phyloP scores from a whole-genome alignment of 805 yeast genomes.

The Yarrowia deformans region DNA sequence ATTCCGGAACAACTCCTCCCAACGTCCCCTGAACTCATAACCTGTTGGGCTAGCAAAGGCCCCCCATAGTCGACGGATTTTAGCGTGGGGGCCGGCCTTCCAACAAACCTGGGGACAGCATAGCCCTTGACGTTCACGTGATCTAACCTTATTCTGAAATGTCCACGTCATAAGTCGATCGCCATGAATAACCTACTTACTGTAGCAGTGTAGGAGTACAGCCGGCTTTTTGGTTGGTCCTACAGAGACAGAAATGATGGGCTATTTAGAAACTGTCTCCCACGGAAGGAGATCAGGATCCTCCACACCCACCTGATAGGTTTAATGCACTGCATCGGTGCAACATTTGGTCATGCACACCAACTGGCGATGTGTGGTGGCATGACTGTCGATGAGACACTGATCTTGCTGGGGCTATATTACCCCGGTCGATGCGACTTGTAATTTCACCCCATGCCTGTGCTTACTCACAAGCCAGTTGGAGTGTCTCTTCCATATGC shows the following conservation, averaged over 20 bases:
- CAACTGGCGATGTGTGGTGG: no score
- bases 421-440: neutral
- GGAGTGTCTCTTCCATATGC: neutral
- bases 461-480: neutral
- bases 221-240: no score
- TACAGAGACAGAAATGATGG: no score
- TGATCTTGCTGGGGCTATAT: neutral
- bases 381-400: constrained; percentile 4
- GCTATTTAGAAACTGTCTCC: no score
- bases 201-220: neutral
- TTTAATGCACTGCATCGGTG: neutral
- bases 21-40: neutral
- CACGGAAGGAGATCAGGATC: no score
- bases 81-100: constrained; percentile 40
- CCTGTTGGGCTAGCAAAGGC: no score
- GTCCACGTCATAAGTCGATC: constrained; percentile 26
- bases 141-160: neutral
- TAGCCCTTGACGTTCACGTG: constrained; percentile 2
- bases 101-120: neutral
- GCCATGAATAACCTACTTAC: neutral
- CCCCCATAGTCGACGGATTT: constrained; percentile 24
- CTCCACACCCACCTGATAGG: no score
- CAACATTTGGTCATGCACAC: neutral
- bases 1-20: no score
- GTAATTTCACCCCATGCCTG: neutral